phyloP scores from a whole-genome alignment of 768 basidiomycete genomes.

The Tylopilus rubrobrunneus region DNA sequence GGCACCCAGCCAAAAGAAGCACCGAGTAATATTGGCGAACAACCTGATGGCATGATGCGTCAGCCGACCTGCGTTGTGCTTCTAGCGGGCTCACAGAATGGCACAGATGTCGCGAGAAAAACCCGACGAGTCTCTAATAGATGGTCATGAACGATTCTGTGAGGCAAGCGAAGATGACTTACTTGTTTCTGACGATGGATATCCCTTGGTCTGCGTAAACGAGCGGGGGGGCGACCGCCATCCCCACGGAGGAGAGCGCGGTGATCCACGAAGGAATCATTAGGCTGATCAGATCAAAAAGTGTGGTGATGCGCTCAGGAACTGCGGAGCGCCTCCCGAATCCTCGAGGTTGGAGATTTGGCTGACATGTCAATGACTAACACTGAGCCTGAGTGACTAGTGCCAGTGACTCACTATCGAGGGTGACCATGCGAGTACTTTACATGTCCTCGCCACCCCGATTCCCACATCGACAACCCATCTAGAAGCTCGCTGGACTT shows the following conservation, averaged over 20 bases:
- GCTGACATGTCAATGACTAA: not conserved
- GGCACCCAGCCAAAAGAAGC: constrained; percentile 87
- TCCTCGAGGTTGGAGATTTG: not conserved
- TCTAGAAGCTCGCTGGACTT: constrained; percentile 4
- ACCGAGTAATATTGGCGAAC: constrained; percentile 81
- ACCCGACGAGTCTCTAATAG: constrained; percentile 70
- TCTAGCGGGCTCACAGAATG: constrained; percentile 52
- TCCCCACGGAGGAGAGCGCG: constrained; percentile 64
- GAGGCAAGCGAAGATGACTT: constrained; percentile 17
- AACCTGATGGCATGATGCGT: constrained; percentile 41
- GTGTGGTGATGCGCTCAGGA: not conserved
- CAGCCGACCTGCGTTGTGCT: not conserved
- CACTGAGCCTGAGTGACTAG: constrained; percentile 9
- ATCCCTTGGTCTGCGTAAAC: constrained; percentile 81
- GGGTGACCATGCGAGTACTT: too few relatives aligned
- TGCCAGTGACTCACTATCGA: too few relatives aligned
- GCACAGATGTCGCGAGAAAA: constrained; percentile 87
- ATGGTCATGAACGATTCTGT: constrained; percentile 2
- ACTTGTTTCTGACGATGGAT: constrained; percentile 80
- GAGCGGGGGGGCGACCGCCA: constrained; percentile 82
- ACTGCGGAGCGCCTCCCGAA: constrained; percentile 5
- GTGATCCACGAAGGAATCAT: constrained; percentile 63
- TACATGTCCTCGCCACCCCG: too few relatives aligned
- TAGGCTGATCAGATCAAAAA: not conserved
- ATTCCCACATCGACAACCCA: not conserved